Base-by-base conservation (phyloP, 441 rosid genomes). In the Biscutella laevigata region DNA sequence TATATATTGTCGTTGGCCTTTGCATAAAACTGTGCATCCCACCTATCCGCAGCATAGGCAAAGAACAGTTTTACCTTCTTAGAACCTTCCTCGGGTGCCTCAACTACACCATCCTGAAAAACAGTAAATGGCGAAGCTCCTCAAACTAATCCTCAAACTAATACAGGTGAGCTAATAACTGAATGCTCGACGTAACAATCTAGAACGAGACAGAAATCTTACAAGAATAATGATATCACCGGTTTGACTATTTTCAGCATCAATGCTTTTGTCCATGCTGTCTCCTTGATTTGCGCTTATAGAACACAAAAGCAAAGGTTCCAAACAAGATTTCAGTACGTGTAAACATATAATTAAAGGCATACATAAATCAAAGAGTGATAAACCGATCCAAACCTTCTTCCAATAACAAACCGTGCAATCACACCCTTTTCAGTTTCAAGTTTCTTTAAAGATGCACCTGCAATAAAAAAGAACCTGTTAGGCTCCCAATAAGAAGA, bases 161-260 rank as follows among this genome's bases (percentile, higher is more conserved):
- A 45, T 47, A 69, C 5, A 29, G 9, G 15, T 7, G 12, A 34
- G 43, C 24, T 25, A 26, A 19, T 4, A 53, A 16, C 4, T 7
- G 14, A 12, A 12, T 14, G 57, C 40, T 30, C 6, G 12, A 56
- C 27, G 33, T 16, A 41, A 24, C 29, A 50, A 30, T 29, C 7
- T 27, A 42, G 10, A 51, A 35, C 27, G 27, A 63, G 39, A 46
- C 29, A 19, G 12, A 13, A 41, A 52, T 26, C 94, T 43, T 79
- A 88, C 99, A 58, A 92, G 88, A 67, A 86, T 39, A 34, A 86
- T 68, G 70, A 88, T 79, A 79, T 92, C 97, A 58, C 78, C 71
- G 7, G 70, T 78, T 74, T 74, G 92, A 71, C 68, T 67, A 66
- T 82, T 81, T 77, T 92, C 99, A 24, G 62, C 35, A 17, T 92